Evolutionary conservation across 257 asterid species (phyloP), one percentile per base, ranked within the genome.

Genomic region (Nicotiana tomentosiformis): DNA sequence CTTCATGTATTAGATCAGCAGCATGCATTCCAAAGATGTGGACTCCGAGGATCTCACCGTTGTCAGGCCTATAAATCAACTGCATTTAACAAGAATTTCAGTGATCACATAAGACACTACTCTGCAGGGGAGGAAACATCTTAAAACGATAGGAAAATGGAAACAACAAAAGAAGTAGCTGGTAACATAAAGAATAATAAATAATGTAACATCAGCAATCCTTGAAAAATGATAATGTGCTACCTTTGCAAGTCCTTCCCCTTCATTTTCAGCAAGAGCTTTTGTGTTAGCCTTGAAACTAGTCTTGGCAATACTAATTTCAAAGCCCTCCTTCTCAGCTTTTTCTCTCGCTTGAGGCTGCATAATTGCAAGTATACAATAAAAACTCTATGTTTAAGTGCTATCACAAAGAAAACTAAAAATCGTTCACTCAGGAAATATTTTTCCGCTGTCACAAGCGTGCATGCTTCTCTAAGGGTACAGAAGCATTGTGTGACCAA

Each of bases 281-380:
- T 94, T 94, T 62, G 97, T 94, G 92, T 94, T 94, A 12, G 98
- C 97, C 91, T 94, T 94, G 90, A 94, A 94, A 88, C 95, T 94
- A 83, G 97, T 93, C 93, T 93, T 94, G 72, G 93, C 93, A 60
- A 94, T 81, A 82, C 97, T 88, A 82, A 93, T 82, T 89, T 93
- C 97, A 88, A 94, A 94, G 81, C 98, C 97, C 87, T 92, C 98
- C 90, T 90, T 93, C 89, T 86, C 91, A 70, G 97, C 97, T 67
- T 91, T 94, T 87, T 94, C 97, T 84, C 96, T 93, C 62, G 98
- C 98, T 91, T 93, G 98, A 86, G 98, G 98, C 98, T 93, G 86
- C 78, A 87, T 84, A 83, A 66, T 77, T 60, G 80, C 77, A 76
- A 67, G 33, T 81, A 35, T 55, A 74, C 55, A 86, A 81, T 83